Evolutionary conservation across 768 basidiomycete species (phyloP).

Genomic region (Leccinum subtestaceum): DNA sequence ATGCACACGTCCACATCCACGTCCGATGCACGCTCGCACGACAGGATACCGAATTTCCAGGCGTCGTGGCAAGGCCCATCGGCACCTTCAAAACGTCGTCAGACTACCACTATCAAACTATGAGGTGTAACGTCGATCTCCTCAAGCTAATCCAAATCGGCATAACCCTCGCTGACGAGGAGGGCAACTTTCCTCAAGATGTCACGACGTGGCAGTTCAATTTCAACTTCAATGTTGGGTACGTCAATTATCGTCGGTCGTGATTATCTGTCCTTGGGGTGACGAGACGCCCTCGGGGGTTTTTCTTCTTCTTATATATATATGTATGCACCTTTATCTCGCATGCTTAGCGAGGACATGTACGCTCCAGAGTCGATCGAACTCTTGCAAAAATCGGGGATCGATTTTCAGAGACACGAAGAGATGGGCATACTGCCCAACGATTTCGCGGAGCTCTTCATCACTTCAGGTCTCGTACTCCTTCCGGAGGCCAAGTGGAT

Average conservation of each 20-base stretch:
- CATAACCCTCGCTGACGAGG: constrained; percentile 89
- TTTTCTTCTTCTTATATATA: too few species aligned
- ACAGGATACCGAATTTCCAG: constrained; percentile 98
- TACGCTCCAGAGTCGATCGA: constrained; percentile 98
- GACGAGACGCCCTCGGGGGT: neutral
- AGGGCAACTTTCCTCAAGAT: constrained; percentile 88
- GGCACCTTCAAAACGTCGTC: constrained; percentile 95
- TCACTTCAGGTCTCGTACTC: constrained; percentile 92
- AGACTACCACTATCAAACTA: constrained; percentile 99
- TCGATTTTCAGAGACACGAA: constrained; percentile 92
- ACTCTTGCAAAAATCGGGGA: constrained; percentile 88
- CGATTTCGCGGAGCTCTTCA: constrained; percentile 95
- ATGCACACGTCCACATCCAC: constrained; percentile 1
- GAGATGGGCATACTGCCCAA: constrained; percentile 90
- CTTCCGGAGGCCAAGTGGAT: constrained; percentile 91
- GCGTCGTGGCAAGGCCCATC: constrained; percentile 96
- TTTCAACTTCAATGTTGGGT: constrained; percentile 90
- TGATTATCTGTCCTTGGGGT: neutral
- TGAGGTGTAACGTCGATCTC: constrained; percentile 98
- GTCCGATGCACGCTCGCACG: constrained; percentile 1
- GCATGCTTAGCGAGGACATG: constrained; percentile 81
- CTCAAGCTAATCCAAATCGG: constrained; percentile 98
- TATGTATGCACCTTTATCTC: neutral
- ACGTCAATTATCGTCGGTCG: constrained; percentile 29
- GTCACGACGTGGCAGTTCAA: constrained; percentile 99